phyloP scores from a whole-genome alignment of 2,329 filamentous ascomycete species.

The Colletotrichum limetticola region DNA sequence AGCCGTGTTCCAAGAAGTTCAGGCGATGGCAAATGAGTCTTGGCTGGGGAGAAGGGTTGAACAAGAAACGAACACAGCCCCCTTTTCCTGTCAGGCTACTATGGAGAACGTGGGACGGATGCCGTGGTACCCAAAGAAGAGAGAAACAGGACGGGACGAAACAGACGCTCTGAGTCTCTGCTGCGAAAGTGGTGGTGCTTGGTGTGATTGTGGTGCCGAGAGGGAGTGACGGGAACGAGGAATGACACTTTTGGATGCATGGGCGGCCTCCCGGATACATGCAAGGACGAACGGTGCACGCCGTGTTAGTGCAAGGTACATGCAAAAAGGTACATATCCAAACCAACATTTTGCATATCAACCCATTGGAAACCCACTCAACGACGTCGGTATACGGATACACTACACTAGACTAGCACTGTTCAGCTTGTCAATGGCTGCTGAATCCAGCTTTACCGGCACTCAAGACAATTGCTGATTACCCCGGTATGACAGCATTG shows the following conservation, averaged over 20 bases:
- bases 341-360: neutral
- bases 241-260: constrained; percentile 1
- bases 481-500: constrained; percentile 1
- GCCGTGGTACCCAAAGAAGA: constrained; percentile 6
- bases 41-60: constrained; percentile 12
- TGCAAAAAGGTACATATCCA: neutral
- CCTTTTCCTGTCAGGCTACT: constrained; percentile 33
- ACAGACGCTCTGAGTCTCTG: neutral
- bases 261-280: constrained; percentile 7
- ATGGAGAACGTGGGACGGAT: constrained; percentile 28
- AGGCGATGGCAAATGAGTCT: constrained; percentile 16
- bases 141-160: constrained; percentile 17
- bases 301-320: neutral
- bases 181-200: neutral
- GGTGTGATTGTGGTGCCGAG: neutral
- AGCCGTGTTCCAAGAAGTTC: constrained; percentile 28
- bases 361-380: neutral
- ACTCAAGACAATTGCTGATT: neutral
- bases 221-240: neutral
- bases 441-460: neutral
- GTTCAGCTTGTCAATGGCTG: neutral
- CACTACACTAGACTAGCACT: neutral
- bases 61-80: constrained; percentile 34
- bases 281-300: neutral
- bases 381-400: neutral